Evolutionary conservation across 176 grass and related monocot species (phyloP), one percentile per base, ranked within the genome.

Genomic region (Triticum turgidum): DNA sequence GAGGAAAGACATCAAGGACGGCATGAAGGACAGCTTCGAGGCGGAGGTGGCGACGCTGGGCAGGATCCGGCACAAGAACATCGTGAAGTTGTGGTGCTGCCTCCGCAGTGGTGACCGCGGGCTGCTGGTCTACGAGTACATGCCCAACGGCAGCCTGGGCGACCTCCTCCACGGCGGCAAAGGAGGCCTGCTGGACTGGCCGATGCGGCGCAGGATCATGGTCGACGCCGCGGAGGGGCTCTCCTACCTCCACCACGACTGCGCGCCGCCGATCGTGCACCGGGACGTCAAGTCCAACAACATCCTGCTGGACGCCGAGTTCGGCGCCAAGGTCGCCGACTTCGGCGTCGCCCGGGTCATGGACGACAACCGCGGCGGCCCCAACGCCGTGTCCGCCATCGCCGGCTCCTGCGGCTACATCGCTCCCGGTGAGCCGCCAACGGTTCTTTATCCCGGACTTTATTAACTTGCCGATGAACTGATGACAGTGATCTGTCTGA

Each of bases 271-370:
- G 3, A 92, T 97, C 58, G 90, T 97, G 56, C 95, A 97, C 86
- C 86, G 95, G 41, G 95, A 97, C 88, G 82, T 97, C 64, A 97
- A 97, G 78, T 97, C 95, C 52, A 97, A 87, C 84, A 97, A 97
- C 80, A 92, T 97, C 79, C 78, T 97, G 56, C 73, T 97, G 22
- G 90, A 97, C 84, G 86, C 80, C 3, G 83, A 97, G 5, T 89
- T 89, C 39, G 29, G 73, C 32, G 94, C 92, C 8, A 90, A 91
- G 79, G 56, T 97, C 22, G 86, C 94, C 20, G 94, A 97, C 77
- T 97, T 97, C 17, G 94, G 94, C 34, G 86, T 97, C 11, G 92
- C 94, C 5, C 87, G 88, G 74, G 64, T 67, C 47, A 49, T 90
- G 10, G 85, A 62, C n/a, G 32, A 30, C 24, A 59, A 20, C 56